Base-by-base conservation (phyloP, 2,329 filamentous ascomycete genomes). In the Geosmithia flava region DNA sequence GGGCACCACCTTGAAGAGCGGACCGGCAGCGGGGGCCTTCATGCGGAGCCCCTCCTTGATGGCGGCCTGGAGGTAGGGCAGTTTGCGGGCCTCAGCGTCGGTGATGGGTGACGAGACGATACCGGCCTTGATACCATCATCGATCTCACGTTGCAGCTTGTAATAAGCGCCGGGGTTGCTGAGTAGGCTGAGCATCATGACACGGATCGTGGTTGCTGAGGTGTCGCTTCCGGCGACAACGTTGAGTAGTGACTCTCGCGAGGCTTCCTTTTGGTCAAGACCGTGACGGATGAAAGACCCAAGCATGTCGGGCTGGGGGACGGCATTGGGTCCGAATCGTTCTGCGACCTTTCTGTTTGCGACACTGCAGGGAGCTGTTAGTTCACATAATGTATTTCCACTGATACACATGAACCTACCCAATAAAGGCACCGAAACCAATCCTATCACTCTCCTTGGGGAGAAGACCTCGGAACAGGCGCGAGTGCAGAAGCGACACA, bases 141-240 rank as follows among this genome's bases (percentile, higher is more conserved):
- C 51, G 20, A 62, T 54, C 43, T 55, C 1, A 42, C 43, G 40
- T 5, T 68, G 67, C 0, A 81, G 60, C 60, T 66, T 69, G 3
- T 53, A 49, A 49, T 71, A 67, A 1, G 76, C 67, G 1, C 62
- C 62, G 0, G 72, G 71, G 20, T 67, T 71, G n/a, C 68, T 74
- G 20, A 72, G 67, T 48, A 80, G 57, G 55, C 75, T 68, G 20
- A 80, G 66, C 48, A 80, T 52, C 1, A 69, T 75, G 39, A 69
- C 64, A 2, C 77, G 70, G 10, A 81, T 68, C 2, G 69, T 69
- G 0, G 73, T 75, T 0, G 78, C 74, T 0, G 57, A 60, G 5
- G 67, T 67, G n/a, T 69, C 67, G 17, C 60, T 59, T 30, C 65
- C 66, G 2, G 63, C 64, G 11, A 68, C 55, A 20, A 64, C 57